Base-by-base conservation (phyloP, 306 rosid genomes). In the Glycine tomentella region DNA sequence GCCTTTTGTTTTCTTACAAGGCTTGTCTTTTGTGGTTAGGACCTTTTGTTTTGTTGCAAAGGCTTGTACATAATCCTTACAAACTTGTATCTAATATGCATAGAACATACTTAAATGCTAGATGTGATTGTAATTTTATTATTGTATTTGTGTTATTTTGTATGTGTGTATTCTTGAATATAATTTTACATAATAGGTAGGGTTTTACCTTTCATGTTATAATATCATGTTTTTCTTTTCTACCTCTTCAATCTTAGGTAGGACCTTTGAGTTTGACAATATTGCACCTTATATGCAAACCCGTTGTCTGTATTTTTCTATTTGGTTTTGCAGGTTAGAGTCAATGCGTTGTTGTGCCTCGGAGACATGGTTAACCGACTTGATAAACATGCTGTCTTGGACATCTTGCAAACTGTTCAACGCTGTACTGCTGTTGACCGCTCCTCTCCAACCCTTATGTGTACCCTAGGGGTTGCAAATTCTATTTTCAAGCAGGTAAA, bases 381-480 rank as follows among this genome's bases (percentile, higher is more conserved):
- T 42, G 98, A 96, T 92, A 96, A 96, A 86, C 93, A 69, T 63
- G 89, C 94, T 75, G 90, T 87, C 86, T 72, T 93, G 72, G 98
- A 93, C 7, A 79, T 93, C 84, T 86, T 96, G 94, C 98, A 96
- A 82, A 96, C 99, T 48, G 87, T 96, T 89, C 98, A 91, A 79
- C 97, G 98, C 50, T 95, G 99, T 86, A 95, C 98, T 74, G 97
- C 91, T 7, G 99, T 96, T 80, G 99, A 96, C 69, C 97, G 74
- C 58, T 90, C 99, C 84, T 91, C 97, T 76, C 99, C 99, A 82
- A 96, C 99, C 44, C 99, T 96, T 58, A 93, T 96, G 99, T 96
- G 99, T 79, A 93, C 99, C 48, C 98, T 96, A 71, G 97, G 98
- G 72, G 97, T 96, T 83, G 97, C 99, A 78, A 96, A 90, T 82